Percentiles rank a stretch among this genome's conserved stretches.
phyloP scores from a whole-genome alignment of 1,284 basidiomycete genomes.

The Ganoderma lucidum region DNA sequence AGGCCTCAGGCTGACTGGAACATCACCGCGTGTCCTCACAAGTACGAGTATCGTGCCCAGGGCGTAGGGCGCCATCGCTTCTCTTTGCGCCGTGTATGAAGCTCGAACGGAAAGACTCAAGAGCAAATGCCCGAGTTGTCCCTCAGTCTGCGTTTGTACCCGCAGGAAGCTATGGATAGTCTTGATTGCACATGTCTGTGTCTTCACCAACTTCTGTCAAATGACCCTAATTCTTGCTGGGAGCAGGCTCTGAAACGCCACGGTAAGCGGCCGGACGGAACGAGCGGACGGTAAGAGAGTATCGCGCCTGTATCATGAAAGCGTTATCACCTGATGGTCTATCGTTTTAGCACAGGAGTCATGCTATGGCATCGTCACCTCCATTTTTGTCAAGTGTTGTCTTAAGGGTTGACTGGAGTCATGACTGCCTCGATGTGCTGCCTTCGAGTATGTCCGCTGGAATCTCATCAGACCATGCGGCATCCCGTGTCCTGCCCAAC shows the following conservation, averaged over 20 bases:
- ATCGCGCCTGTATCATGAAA: neutral
- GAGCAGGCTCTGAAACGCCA: no score
- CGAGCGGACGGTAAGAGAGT: neutral
- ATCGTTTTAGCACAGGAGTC: neutral
- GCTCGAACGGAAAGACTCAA: no score
- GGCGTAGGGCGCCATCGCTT: no score
- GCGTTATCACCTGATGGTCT: neutral
- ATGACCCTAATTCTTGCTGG: no score
- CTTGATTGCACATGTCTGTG: no score
- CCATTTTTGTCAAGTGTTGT: neutral
- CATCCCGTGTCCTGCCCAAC: neutral
- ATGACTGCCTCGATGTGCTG: neutral
- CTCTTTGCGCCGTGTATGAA: no score
- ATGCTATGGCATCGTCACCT: neutral
- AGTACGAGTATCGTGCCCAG: neutral
- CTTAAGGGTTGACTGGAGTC: neutral
- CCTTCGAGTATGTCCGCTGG: neutral
- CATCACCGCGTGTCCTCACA: neutral
- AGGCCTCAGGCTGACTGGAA: neutral
- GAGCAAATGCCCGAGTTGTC: no score
- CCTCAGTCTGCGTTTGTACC: no score
- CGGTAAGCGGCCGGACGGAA: neutral
- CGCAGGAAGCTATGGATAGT: no score
- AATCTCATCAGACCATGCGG: neutral
- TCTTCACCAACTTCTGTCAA: no score